Evolutionary conservation across 371 early-diverging fungal genomes (phyloP).

Genomic region (Mucor piriformis): DNA sequence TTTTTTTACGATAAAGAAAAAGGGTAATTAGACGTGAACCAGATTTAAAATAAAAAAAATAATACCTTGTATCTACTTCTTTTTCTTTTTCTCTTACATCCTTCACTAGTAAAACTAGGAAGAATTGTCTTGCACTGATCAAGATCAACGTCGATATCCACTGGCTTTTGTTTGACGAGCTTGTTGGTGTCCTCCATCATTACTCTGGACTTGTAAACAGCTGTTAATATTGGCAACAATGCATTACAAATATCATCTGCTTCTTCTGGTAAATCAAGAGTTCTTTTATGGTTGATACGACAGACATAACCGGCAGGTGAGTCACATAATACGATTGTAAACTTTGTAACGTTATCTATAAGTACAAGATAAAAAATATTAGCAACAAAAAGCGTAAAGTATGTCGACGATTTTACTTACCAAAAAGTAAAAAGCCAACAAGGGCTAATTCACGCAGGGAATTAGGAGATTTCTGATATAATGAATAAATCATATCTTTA

Average conservation of each 20-base stretch:
- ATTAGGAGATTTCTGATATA: slow-evolving; percentile 15
- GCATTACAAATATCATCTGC: slow-evolving; percentile 20
- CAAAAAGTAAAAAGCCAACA: slow-evolving; percentile 21
- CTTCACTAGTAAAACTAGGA: slow-evolving; percentile 27
- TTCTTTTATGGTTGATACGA: slow-evolving; percentile 16
- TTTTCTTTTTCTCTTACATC: slow-evolving; percentile 12
- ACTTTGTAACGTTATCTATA: slow-evolving; percentile 24
- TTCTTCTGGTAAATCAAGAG: slow-evolving; percentile 20
- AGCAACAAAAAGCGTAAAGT: slow-evolving; percentile 24
- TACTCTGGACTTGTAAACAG: slow-evolving; percentile 12
- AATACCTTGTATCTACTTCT: too few species aligned
- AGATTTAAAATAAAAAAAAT: too few species aligned
- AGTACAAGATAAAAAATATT: slow-evolving; percentile 21
- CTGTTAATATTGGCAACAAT: slow-evolving; percentile 15
- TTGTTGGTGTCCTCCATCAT: slow-evolving; percentile 20
- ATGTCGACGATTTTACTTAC: slow-evolving; percentile 17
- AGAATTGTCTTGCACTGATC: slow-evolving; percentile 14
- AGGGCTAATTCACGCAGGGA: slow-evolving; percentile 17
- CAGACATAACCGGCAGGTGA: slow-evolving; percentile 25
- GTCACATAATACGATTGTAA: slow-evolving; percentile 18
- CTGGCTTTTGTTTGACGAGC: slow-evolving; percentile 17
- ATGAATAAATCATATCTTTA: slow-evolving; percentile 17
- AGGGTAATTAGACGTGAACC: too few species aligned
- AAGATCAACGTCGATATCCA: slow-evolving; percentile 11
- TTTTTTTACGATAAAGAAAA: too few species aligned